Percentiles rank a stretch among this genome's conserved stretches.
phyloP scores from a whole-genome alignment of 208 protist genomes.

The Angomonas deanei region DNA sequence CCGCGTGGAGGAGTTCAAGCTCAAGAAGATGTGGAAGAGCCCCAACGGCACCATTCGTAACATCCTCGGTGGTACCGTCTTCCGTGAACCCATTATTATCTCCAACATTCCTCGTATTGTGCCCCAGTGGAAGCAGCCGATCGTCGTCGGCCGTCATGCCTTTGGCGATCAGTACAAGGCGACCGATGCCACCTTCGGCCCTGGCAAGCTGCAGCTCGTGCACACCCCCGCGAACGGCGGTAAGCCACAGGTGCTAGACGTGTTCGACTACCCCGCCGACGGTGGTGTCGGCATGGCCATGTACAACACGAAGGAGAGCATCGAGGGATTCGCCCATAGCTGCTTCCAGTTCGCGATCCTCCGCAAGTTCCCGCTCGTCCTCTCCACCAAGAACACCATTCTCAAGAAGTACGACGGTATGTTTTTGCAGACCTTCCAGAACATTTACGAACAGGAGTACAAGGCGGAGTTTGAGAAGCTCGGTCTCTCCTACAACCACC shows the following conservation, averaged over 20 bases:
- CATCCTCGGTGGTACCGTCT: conserved; percentile 97
- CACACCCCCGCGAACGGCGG: conserved; percentile 88
- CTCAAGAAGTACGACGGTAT: conserved; percentile 97
- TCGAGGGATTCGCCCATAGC: conserved; percentile 91
- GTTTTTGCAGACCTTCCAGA: conserved; percentile 95
- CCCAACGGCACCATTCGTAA: conserved; percentile 98
- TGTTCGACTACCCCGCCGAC: conserved; percentile 87
- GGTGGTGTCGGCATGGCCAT: conserved; percentile 91
- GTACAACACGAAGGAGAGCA: conserved; percentile 97
- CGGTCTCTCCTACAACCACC: conserved; percentile 93
- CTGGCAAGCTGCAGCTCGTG: conserved; percentile 91
- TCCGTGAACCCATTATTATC: conserved; percentile 96
- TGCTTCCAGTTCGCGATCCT: conserved; percentile 94
- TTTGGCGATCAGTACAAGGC: conserved; percentile 96
- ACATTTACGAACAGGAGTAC: conserved; percentile 90
- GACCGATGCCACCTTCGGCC: conserved; percentile 84
- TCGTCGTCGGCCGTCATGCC: conserved; percentile 96
- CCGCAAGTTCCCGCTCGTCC: conserved; percentile 89
- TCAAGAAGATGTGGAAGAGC: conserved; percentile 98
- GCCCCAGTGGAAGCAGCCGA: conserved; percentile 92
- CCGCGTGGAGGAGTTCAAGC: conserved; percentile 95
- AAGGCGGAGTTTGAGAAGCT: conserved; percentile 79
- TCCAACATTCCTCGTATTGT: conserved; percentile 91
- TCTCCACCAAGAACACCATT: conserved; percentile 98
- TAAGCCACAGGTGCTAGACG: conserved; percentile 48